These are phyloP conservation scores for Rhododendron williamsianum DNA, from an alignment of 148 eudicot genomes.

Conservation along the genomic window DNA sequence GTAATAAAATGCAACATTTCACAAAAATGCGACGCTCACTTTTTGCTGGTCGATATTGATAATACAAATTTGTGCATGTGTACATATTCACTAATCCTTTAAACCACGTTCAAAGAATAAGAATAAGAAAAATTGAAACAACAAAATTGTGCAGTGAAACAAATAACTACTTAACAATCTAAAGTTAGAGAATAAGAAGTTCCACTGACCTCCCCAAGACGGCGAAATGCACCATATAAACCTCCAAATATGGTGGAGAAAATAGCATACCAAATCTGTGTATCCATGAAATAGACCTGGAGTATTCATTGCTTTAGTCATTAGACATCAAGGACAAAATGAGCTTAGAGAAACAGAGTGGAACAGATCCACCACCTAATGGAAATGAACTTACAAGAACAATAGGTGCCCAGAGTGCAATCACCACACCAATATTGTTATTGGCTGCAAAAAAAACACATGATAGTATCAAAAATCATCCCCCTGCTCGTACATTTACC, in stretches of 20 bases:
- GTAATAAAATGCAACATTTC: neutral
- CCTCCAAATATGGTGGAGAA: slow-evolving; percentile 70
- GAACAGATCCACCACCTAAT: neutral
- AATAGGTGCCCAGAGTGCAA: slow-evolving; percentile 71
- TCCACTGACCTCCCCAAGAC: slow-evolving; percentile 65
- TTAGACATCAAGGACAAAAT: slow-evolving; percentile 14
- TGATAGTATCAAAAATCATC: slow-evolving; percentile 12
- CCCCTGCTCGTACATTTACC: neutral
- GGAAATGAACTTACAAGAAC: slow-evolving; percentile 39
- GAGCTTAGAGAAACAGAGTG: neutral
- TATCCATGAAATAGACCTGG: slow-evolving; percentile 76
- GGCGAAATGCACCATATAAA: slow-evolving; percentile 62
- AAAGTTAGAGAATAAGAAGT: slow-evolving; percentile 13
- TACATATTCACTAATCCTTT: neutral
- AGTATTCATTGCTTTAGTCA: slow-evolving; percentile 10
- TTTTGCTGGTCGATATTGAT: neutral
- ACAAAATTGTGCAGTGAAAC: neutral
- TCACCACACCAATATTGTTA: slow-evolving; percentile 58
- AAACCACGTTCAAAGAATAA: neutral
- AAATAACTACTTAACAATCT: neutral
- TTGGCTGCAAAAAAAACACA: slow-evolving; percentile 40
- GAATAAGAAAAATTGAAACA: neutral
- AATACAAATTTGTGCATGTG: neutral
- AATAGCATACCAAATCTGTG: slow-evolving; percentile 69
- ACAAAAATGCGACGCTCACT: neutral